Evolutionary conservation across 805 yeast genomes (phyloP), one percentile per base, ranked within the genome.

Genomic region (Candida namnaoensis): DNA sequence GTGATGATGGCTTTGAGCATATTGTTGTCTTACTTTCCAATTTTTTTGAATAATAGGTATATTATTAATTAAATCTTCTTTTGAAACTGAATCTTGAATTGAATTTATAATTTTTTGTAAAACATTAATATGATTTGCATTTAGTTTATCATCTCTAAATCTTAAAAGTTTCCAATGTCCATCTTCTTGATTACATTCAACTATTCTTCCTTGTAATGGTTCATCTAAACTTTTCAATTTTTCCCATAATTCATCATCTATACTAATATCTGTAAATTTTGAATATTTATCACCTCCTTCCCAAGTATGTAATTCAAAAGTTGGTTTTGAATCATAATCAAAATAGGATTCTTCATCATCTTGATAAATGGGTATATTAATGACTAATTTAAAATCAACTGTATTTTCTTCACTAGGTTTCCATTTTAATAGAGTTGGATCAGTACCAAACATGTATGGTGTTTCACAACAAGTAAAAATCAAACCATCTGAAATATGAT

Each of bases 381-480:
- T 60, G 32, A 71, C 69, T 45, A 93, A 61, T 56, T 80, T 80
- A 62, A 87, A 93, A 62, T 93, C 99, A 36, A 95, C 77, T 0
- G 97, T 83, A 53, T 93, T 95, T 60, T 91, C 99, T 47, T 86
- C 86, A 11, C 95, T 87, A 3, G 99, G 98, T 56, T 93, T 93
- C 99, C 99, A 93, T 62, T 95, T 93, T 42, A 93, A 65, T 39
- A 93, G 67, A 7, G 88, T 77, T 1, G 78, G 72, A 60, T 93
- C 98, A 1, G 98, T 91, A 12, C 98, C 98, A 47, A 81, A 78
- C 3, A 77, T 69, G 62, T 93, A 93, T 0, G 96, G 95, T 1
- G 91, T 77, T 41, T 79, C 87, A 36, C 95, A 83, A 48, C 95
- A 87, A 2, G 99, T 93, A 60, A 88, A 86, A 45, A 93, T 87